A percentile compares a stretch with the other conserved stretches of the same genome.
Conservation (phyloP, 2,329 filamentous ascomycete genomes). For the Gaeumannomyces tritici region DNA sequence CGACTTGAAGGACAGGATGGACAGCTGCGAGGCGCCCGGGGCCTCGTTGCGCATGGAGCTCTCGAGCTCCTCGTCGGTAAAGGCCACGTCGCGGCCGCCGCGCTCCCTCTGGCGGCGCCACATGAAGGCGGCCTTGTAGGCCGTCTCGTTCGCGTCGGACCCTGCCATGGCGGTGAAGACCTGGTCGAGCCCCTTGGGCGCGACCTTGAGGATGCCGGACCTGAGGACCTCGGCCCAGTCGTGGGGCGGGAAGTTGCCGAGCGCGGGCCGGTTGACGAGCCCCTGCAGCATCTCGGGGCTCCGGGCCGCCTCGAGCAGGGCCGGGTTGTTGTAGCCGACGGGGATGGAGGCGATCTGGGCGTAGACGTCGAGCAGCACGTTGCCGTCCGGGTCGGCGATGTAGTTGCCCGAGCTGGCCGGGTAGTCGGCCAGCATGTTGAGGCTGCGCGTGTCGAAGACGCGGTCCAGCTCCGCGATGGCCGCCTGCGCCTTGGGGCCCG, state of each 20-base stretch:
- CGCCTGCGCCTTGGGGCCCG: conserved; percentile 65
- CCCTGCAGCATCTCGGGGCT: conserved; percentile 71
- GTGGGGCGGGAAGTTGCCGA: conserved; percentile 82
- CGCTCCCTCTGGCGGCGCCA: conserved; percentile 75
- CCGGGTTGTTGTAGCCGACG: conserved; percentile 84
- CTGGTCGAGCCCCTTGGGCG: conserved; percentile 74
- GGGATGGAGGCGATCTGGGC: conserved; percentile 91
- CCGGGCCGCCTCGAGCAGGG: conserved; percentile 58
- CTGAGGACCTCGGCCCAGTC: conserved; percentile 76
- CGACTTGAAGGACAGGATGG: conserved; percentile 81
- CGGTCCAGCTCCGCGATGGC: conserved; percentile 61
- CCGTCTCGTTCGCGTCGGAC: conserved; percentile 88
- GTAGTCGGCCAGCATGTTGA: conserved; percentile 78
- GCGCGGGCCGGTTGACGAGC: conserved; percentile 79
- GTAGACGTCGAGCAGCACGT: conserved; percentile 67
- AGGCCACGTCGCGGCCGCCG: conserved; percentile 67
- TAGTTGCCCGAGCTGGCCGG: conserved; percentile 72
- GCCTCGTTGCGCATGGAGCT: conserved; percentile 71
- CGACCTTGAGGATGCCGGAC: conserved; percentile 70
- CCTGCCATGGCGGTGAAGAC: conserved; percentile 87
- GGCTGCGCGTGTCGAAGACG: conserved; percentile 76
- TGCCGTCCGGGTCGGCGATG: conserved; percentile 62
- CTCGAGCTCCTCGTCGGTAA: conserved; percentile 65
- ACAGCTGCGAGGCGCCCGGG: conserved; percentile 67
- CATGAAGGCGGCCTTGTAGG: conserved; percentile 95